phyloP scores from a whole-genome alignment of 768 basidiomycete species.

The Tephrocybe sp. region DNA sequence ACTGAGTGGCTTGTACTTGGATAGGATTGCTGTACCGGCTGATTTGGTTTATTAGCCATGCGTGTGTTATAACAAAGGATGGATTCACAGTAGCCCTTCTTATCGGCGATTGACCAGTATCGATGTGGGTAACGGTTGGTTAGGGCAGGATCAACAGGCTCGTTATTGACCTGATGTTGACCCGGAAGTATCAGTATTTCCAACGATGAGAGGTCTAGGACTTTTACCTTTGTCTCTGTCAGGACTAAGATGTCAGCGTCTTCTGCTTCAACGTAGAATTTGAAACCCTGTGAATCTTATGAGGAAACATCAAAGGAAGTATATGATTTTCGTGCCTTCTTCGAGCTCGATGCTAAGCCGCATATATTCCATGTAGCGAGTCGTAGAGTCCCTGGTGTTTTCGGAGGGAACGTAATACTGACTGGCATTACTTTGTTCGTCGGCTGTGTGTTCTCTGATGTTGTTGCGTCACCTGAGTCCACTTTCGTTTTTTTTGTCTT shows the following conservation, averaged over 20 bases:
- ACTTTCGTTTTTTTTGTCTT: conserved; percentile 22
- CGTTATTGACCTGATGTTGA: conserved; percentile 70
- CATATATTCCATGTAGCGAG: conserved; percentile 82
- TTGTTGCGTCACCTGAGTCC: not conserved
- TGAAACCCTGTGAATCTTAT: conserved; percentile 60
- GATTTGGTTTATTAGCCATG: not conserved
- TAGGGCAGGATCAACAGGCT: conserved; percentile 59
- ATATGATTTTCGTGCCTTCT: conserved; percentile 53
- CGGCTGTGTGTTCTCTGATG: conserved; percentile 53
- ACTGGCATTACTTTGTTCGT: conserved; percentile 75
- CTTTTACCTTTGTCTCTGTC: conserved; percentile 78
- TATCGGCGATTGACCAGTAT: conserved; percentile 75
- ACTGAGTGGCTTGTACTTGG: conserved; percentile 70
- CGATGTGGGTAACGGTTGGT: conserved; percentile 63
- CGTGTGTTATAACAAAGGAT: not conserved
- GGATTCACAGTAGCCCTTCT: conserved; percentile 76
- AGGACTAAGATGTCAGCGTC: conserved; percentile 83
- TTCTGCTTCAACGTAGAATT: conserved; percentile 79
- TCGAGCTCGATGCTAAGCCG: conserved; percentile 71
- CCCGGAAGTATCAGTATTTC: not conserved
- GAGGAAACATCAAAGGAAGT: not conserved
- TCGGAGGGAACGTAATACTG: conserved; percentile 55
- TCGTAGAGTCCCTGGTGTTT: conserved; percentile 44
- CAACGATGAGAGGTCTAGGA: not conserved
- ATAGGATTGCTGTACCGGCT: conserved; percentile 84